Conservation (phyloP, 2,329 filamentous ascomycete species). For the Aspergillus aculeatinus region DNA sequence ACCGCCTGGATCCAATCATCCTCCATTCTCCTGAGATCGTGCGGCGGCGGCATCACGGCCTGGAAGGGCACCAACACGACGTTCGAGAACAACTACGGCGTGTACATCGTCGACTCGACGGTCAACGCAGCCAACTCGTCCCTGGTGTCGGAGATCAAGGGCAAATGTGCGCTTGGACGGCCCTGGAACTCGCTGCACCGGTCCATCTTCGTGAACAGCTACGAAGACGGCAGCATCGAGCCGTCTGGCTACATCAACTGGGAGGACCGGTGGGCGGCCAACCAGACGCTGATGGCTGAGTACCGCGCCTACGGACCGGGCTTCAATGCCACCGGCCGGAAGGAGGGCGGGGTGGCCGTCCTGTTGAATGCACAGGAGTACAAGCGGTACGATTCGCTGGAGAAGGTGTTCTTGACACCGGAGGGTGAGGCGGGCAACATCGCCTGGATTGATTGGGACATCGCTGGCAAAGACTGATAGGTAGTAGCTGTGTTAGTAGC, state of each 20-base stretch:
- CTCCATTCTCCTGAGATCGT: slow-evolving; percentile 56
- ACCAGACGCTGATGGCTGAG: slow-evolving; percentile 58
- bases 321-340: slow-evolving; percentile 51
- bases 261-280: slow-evolving; percentile 36
- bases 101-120: slow-evolving; percentile 59
- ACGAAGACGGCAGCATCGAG: slow-evolving; percentile 55
- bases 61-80: slow-evolving; percentile 70
- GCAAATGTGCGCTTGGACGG: slow-evolving; percentile 59
- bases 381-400: slow-evolving; percentile 38
- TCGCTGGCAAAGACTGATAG: neutral
- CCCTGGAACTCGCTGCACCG: slow-evolving; percentile 62
- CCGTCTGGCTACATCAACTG: slow-evolving; percentile 58
- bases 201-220: slow-evolving; percentile 57
- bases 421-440: slow-evolving; percentile 48
- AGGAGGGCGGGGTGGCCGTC: slow-evolving; percentile 43
- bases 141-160: slow-evolving; percentile 38
- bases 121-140: slow-evolving; percentile 57
- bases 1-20: slow-evolving; percentile 61
- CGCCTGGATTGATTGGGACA: slow-evolving; percentile 49
- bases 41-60: slow-evolving; percentile 66
- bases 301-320: slow-evolving; percentile 55
- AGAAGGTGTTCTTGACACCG: slow-evolving; percentile 50
- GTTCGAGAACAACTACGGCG: slow-evolving; percentile 65
- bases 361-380: slow-evolving; percentile 46
- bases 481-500: no score